Evolutionary conservation across 2,329 filamentous ascomycete genomes (phyloP), one percentile per base, ranked within the genome.

Genomic region (Trichophyton mentagrophytes): DNA sequence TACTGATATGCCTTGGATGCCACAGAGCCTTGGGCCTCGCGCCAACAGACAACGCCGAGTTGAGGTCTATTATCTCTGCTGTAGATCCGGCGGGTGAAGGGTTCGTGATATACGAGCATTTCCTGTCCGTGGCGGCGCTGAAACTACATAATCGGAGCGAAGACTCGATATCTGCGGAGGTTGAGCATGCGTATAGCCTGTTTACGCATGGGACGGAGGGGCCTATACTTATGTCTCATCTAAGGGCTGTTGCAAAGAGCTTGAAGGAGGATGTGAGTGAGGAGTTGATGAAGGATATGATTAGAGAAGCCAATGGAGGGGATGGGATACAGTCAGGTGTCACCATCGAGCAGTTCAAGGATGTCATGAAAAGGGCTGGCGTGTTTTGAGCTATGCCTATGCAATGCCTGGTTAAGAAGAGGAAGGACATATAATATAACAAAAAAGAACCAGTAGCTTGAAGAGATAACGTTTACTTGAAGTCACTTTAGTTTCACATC

Each of bases 291-390:
- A 84, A 83, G 76, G 90, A 96, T 77, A 99, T 99, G 93, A 87
- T 99, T 61, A 77, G 90, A 57, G 92, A 97, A 78, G 93, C 92
- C 57, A 96, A 95, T 73, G 89, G 88, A 2, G 90, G 89, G 1
- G 84, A 81, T 3, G 86, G 87, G 15, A 81, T 88, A 9, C 82
- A 79, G 42, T 81, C 78, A 61, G 89, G 88, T 6, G 92, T 95
- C 8, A 83, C 79, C 46, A 78, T 85, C 69, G 85, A 88, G 59
- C 89, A 96, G 69, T 96, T 96, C 74, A 87, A 90, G 73, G 83
- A 83, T 60, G 88, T 96, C 3, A 92, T 96, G 90, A 82, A 80
- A 65, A 80, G 88, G 67, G 91, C 90, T 4, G 90, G 90, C 0
- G 85, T 91, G 42, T 92, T 92, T 81, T 85, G 84, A 72, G 86